These are phyloP conservation scores for Pseudogymnoascus pannorum DNA, from an alignment of 2,329 filamentous ascomycete species.

Conservation along the genomic window DNA sequence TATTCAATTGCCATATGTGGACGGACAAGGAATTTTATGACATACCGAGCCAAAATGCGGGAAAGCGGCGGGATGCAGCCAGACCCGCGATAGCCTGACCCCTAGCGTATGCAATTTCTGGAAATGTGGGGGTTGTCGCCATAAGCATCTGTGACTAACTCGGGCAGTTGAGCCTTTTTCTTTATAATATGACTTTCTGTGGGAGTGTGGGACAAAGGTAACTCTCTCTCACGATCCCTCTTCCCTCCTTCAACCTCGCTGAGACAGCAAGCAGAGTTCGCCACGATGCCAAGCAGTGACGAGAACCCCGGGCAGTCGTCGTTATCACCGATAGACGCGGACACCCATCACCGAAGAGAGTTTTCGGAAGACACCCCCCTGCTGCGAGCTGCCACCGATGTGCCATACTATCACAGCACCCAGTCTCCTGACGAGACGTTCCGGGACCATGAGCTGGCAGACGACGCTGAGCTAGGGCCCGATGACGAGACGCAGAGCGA, in stretches of 20 bases:
- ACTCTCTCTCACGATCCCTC: neutral
- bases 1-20: neutral
- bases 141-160: slow-evolving; percentile 2
- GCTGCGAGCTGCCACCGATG: slow-evolving; percentile 9
- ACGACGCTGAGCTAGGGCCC: slow-evolving; percentile 19
- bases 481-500: neutral
- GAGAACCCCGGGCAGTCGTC: neutral
- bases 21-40: neutral
- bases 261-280: neutral
- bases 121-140: slow-evolving; percentile 4
- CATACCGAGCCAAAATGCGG: neutral
- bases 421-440: slow-evolving; percentile 11
- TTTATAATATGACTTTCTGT: neutral
- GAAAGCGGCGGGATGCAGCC: slow-evolving; percentile 3
- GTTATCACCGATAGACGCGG: neutral
- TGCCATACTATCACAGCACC: slow-evolving; percentile 9
- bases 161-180: neutral
- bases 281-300: neutral
- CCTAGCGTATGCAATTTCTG: slow-evolving; percentile 3
- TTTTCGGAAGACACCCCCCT: slow-evolving; percentile 6
- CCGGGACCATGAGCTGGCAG: slow-evolving; percentile 9
- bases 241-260: neutral
- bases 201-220: slow-evolving; percentile 1
- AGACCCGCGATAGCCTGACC: slow-evolving; percentile 1
- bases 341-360: neutral